Evolutionary conservation across 2,329 filamentous ascomycete genomes (phyloP).

Genomic region (Colletotrichum orbiculare): DNA sequence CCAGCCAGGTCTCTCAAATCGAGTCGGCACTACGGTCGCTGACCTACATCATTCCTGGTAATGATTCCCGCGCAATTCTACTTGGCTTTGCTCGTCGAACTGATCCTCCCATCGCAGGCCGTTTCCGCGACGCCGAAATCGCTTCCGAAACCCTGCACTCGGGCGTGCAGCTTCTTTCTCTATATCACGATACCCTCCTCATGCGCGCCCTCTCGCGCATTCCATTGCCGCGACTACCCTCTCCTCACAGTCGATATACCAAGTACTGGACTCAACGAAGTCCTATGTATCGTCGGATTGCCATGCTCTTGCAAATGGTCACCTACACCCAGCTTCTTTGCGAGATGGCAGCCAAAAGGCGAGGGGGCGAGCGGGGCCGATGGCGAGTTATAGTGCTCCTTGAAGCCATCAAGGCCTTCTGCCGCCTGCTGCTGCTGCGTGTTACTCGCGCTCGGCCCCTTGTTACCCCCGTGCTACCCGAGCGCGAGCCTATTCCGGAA

Average conservation of each 20-base stretch:
- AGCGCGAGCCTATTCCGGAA: constrained; percentile 80
- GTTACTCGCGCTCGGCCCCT: constrained; percentile 86
- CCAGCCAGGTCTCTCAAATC: constrained; percentile 92
- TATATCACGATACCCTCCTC: constrained; percentile 93
- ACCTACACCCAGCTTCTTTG: constrained; percentile 96
- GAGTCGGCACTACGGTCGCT: constrained; percentile 92
- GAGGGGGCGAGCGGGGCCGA: constrained; percentile 79
- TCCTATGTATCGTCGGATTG: constrained; percentile 81
- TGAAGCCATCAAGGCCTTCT: constrained; percentile 87
- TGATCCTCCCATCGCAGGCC: constrained; percentile 60
- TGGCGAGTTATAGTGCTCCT: constrained; percentile 91
- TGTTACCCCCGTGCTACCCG: constrained; percentile 85
- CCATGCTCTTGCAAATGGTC: constrained; percentile 86
- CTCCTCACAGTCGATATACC: constrained; percentile 73
- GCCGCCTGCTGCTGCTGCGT: constrained; percentile 81
- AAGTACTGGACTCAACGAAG: constrained; percentile 73
- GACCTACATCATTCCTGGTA: constrained; percentile 94
- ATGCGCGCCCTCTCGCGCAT: constrained; percentile 70
- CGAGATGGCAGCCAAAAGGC: constrained; percentile 94
- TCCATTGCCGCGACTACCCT: constrained; percentile 64
- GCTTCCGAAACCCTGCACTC: constrained; percentile 94
- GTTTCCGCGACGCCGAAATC: constrained; percentile 92
- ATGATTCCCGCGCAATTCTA: background rate
- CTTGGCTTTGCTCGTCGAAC: background rate
- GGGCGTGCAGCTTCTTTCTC: constrained; percentile 86